A percentile compares a stretch with the other conserved stretches of the same genome.
Evolutionary conservation across 177 flowering plant species (phyloP).

Genomic region (Vitis hybrid): DNA sequence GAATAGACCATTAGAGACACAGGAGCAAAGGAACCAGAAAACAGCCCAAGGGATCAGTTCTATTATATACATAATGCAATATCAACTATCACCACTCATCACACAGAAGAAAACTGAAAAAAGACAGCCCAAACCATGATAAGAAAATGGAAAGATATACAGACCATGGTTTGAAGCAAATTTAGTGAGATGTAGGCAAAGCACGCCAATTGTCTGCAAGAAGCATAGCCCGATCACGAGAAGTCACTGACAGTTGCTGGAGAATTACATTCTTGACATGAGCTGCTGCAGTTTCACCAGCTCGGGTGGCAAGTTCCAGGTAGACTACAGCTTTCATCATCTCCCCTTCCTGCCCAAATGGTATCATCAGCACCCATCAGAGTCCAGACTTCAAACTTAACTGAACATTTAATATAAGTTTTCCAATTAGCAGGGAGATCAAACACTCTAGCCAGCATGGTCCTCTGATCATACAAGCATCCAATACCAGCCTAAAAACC

Average conservation of each 20-base stretch:
- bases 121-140: neutral
- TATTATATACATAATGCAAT: neutral
- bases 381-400: slow-evolving; percentile 1
- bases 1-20: too few species aligned
- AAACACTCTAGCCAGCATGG: too few species aligned
- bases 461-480: too few species aligned
- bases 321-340: slow-evolving; percentile 77
- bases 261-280: slow-evolving; percentile 67
- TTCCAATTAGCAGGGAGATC: too few species aligned
- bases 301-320: slow-evolving; percentile 84
- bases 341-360: slow-evolving; percentile 69
- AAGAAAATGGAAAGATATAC: neutral
- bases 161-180: neutral
- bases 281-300: slow-evolving; percentile 75
- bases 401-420: neutral
- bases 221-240: slow-evolving; percentile 57
- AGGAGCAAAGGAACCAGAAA: neutral
- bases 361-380: slow-evolving; percentile 11
- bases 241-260: slow-evolving; percentile 53
- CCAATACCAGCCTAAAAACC: too few species aligned
- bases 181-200: slow-evolving; percentile 48
- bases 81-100: neutral
- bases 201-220: slow-evolving; percentile 76
- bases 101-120: neutral
- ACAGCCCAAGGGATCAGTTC: neutral